Evolutionary conservation across 176 grass and related monocot species (phyloP), one percentile per base, ranked within the genome.

Genomic region (Musa itinerans): DNA sequence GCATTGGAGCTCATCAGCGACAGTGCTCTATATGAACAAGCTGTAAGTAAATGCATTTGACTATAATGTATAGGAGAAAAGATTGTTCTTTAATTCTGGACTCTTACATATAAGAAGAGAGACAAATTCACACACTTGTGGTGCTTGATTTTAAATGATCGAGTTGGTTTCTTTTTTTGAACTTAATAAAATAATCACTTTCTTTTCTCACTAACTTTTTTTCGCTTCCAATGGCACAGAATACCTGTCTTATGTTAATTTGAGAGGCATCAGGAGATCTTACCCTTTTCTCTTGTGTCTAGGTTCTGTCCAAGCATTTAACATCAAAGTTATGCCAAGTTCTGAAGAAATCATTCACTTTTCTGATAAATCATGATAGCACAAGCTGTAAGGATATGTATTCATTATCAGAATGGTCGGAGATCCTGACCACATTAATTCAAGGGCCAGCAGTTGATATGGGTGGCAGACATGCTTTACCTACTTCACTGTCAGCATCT

Each of bases 281-380:
- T 74, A 56, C 21, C 9, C 12, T 66, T 77, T 51, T 50, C 23
- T 58, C 58, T 61, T 48, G 50, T 6, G 17, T 79, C 49, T 81
- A 98, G 94, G 90, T 85, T 16, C 71, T 98, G 71, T 81, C 86
- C 54, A 93, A 89, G 84, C 83, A 86, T 81, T 75, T 98, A 29
- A 64, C 75, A 76, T 89, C 86, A 82, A 89, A 82, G 78, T 82
- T 87, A 82, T 91, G 82, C 50, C 70, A 63, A 81, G 65, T 83
- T 82, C 63, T 93, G 73, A 91, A 91, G 81, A 86, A 84, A 79
- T 85, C 82, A 1, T 54, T 87, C 59, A 75, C 86, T 74, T 59
- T 27, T 78, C 76, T 92, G 75, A 56, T 81, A 23, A 78, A 75
- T 49, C 21, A 78, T 73, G 34, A 62, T 85, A 68, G 75, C 83